Evolutionary conservation across 108 stramenopile genomes (phyloP), one percentile per base, ranked within the genome.

Genomic region (Conticribra weissflogii): DNA sequence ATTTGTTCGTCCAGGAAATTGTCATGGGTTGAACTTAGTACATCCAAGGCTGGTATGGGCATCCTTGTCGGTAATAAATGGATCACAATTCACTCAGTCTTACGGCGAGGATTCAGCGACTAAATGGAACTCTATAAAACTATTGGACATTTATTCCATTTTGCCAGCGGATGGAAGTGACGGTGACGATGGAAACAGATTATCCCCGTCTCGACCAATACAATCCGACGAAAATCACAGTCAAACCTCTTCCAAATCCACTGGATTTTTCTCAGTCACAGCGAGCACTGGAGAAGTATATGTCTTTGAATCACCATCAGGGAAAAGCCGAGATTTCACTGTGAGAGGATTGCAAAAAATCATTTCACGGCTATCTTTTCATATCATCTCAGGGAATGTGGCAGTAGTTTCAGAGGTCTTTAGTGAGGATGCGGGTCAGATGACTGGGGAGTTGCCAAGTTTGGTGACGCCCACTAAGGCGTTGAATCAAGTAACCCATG

Each of bases 41-140:
- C 81, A 78, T 41, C 92, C 92, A n/a, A 76, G 48, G 3, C 30
- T 93, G 28, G 79, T 76, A 60, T 93, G 92, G 92, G 72, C 85
- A 1, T 78, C 74, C 0, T 22, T 90, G 62, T 70, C 64, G 27
- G 70, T 72, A 25, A 65, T 63, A 28, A 66, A 70, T 9, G 55
- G 62, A 18, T 60, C 30, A 54, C 60, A 49, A 4, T 29, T 54
- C 3, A 50, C 53, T 4, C 65, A 33, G 25, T 79, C 55, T 1
- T 54, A 54, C 52, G 73, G 59, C 5, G 81, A 65, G 17, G 63
- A 81, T n/a, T n/a, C n/a, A 5, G 54, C 18, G 16, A 50, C 54
- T 4, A 50, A 71, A 5, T 69, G 79, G 73, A 83, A 71, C 5
- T 71, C 44, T 3, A 55, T 90, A 48, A 34, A 30, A 18, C 48